Base-by-base conservation (phyloP, 768 basidiomycete genomes). In the Lyophyllum atratum region DNA sequence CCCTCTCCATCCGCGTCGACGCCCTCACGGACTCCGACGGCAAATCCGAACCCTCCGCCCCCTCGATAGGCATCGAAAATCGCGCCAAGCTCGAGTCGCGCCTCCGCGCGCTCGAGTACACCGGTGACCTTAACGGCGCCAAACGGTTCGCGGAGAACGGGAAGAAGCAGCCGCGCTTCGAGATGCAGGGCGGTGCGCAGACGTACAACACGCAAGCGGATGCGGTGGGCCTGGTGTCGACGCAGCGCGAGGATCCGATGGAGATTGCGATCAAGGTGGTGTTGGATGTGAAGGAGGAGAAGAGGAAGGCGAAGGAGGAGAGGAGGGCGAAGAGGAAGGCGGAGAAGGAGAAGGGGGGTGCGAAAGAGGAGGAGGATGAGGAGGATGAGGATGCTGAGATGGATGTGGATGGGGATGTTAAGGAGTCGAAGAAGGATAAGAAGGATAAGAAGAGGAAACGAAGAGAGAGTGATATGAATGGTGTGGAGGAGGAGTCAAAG, bases 1-100 rank as follows among this genome's bases (percentile, higher is more conserved):
- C 97, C 1, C 85, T 99, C 14, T 96, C 96, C 4, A 93, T 97
- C 66, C 96, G 97, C 72, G 93, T 98, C 34, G 97, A 99, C 64
- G 97, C 97, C 7, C 87, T 99, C 45, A 90, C 95, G 40, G 94
- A 97, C 59, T 80, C 87, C 9, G 93, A 98, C 58, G 90, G 87
- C 64, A 97, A 98, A 72, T 93, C 92, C 1, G 93, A 90, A 57
- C 76, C 85, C 37, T 72, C 79, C 7, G 91, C 95, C 2, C 86
- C 95, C 1, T 85, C 92, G 64, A 87, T 98, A 69, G 97, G 97
- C 56, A 74, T 98, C 56, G 92, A 93, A 68, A 93, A 94, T 74
- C 92, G 96, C 40, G 87, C 90, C 57, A 98, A 98, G 74, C 88
- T 99, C 59, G 97, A 98, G 73, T 91, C 93, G 11, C 90, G 97